These are phyloP conservation scores for Mucor piriformis DNA, from an alignment of 371 early-diverging fungal genomes.

Conservation along the genomic window DNA sequence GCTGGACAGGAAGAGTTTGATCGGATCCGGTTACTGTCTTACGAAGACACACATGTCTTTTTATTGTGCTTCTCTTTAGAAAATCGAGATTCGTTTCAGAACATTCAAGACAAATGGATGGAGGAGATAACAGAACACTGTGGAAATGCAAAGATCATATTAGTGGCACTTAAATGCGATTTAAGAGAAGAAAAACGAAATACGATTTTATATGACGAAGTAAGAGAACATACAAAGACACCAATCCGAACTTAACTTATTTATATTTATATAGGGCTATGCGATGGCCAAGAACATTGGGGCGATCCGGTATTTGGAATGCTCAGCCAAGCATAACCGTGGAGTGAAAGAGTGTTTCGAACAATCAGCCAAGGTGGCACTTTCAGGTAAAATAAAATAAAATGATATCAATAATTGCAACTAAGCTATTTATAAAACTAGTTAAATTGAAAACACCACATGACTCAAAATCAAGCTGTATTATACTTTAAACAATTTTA, in stretches of 20 bases:
- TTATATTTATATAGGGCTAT: constrained; percentile 38
- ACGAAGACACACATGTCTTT: constrained; percentile 56
- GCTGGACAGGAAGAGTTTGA: constrained; percentile 79
- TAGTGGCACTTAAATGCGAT: constrained; percentile 64
- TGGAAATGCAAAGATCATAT: constrained; percentile 48
- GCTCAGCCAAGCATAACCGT: constrained; percentile 58
- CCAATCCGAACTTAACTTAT: background rate
- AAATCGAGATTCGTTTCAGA: constrained; percentile 57
- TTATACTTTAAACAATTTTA: constrained; percentile 6
- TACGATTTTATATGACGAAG: constrained; percentile 54
- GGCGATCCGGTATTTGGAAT: constrained; percentile 56
- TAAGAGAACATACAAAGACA: constrained; percentile 2
- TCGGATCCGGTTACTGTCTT: constrained; percentile 53
- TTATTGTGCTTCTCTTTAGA: constrained; percentile 66
- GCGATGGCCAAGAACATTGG: constrained; percentile 48
- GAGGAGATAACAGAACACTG: constrained; percentile 51
- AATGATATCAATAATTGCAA: background rate
- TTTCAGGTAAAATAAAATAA: constrained; percentile 35
- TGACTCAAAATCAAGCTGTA: constrained; percentile 10
- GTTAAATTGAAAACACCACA: constrained; percentile 11
- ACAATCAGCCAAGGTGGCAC: constrained; percentile 53
- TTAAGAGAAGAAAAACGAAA: constrained; percentile 46
- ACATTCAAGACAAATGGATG: constrained; percentile 59
- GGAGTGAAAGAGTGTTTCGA: constrained; percentile 58
- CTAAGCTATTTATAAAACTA: constrained; percentile 1